A percentile compares a stretch with the other conserved stretches of the same genome.
These are phyloP conservation scores for Cucurbita argyrosperma DNA, from an alignment of 306 rosid species.

Conservation along the genomic window DNA sequence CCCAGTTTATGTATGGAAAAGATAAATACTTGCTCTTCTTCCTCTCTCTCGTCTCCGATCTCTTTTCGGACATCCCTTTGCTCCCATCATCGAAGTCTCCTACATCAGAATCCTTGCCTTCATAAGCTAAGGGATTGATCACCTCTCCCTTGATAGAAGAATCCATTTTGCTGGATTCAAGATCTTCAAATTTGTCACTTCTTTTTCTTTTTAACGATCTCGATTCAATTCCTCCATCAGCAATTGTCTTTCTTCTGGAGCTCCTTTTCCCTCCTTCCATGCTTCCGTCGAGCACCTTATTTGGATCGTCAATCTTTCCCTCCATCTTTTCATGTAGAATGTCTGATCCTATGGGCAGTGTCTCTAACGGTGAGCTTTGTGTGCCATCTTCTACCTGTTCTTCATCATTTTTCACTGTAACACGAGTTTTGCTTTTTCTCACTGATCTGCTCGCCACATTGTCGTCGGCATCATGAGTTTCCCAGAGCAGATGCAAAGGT, in stretches of 20 bases:
- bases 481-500: slow-evolving; percentile 27
- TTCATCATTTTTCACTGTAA: background rate
- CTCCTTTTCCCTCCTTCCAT: background rate
- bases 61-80: slow-evolving; percentile 15
- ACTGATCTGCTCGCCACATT: background rate
- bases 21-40: slow-evolving; percentile 76
- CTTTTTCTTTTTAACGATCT: slow-evolving; percentile 17
- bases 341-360: background rate
- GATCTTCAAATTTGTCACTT: slow-evolving; percentile 1
- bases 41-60: slow-evolving; percentile 47
- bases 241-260: background rate
- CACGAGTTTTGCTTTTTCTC: background rate
- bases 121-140: slow-evolving; percentile 1
- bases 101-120: background rate
- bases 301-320: slow-evolving; percentile 1
- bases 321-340: background rate
- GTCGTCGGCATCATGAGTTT: slow-evolving; percentile 9
- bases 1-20: slow-evolving; percentile 51
- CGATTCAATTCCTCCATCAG: background rate
- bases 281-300: background rate
- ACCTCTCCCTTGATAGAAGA: background rate
- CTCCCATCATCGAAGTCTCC: slow-evolving; percentile 4
- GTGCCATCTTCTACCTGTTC: background rate
- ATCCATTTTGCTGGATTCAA: background rate
- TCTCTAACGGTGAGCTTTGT: slow-evolving; percentile 3